Conservation (phyloP, 1,284 basidiomycete species). For the Meira nashicola region DNA sequence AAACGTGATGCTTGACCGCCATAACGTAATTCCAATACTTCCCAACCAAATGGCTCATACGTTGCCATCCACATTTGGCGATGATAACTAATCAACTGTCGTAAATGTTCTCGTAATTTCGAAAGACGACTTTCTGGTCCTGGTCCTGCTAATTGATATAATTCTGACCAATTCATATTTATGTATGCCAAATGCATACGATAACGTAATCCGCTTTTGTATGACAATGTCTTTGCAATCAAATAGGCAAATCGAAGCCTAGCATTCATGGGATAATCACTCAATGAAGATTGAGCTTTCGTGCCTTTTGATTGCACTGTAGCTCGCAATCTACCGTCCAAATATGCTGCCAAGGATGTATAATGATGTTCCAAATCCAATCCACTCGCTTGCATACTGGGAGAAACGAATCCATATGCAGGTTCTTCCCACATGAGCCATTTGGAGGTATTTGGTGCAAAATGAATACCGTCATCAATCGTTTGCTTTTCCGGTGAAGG, state of each 20-base stretch:
- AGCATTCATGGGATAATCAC: slow-evolving; percentile 38
- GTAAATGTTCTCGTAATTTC: slow-evolving; percentile 21
- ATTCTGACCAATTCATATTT: slow-evolving; percentile 25
- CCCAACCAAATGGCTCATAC: slow-evolving; percentile 52
- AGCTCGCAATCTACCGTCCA: slow-evolving; percentile 1
- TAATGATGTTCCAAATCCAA: slow-evolving; percentile 35
- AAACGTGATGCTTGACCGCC: slow-evolving; percentile 50
- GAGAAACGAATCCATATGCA: slow-evolving; percentile 31
- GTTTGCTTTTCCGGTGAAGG: slow-evolving; percentile 18
- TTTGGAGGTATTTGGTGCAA: slow-evolving; percentile 53
- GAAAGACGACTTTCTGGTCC: slow-evolving; percentile 2
- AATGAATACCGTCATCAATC: slow-evolving; percentile 41
- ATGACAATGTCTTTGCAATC: slow-evolving; percentile 24
- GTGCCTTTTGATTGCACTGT: neutral
- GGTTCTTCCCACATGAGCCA: slow-evolving; percentile 53
- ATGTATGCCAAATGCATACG: slow-evolving; percentile 32
- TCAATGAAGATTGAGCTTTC: neutral
- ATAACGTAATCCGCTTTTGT: slow-evolving; percentile 32
- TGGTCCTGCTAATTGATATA: slow-evolving; percentile 22
- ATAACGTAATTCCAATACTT: slow-evolving; percentile 53
- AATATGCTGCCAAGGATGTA: slow-evolving; percentile 11
- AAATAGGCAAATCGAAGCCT: slow-evolving; percentile 28
- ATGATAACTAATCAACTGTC: slow-evolving; percentile 46
- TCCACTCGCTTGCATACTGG: slow-evolving; percentile 24
- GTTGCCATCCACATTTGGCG: slow-evolving; percentile 49